Percentiles rank a stretch among this genome's conserved stretches.
These are phyloP conservation scores for Rosa lucieae DNA, from an alignment of 306 rosid species.

Conservation along the genomic window DNA sequence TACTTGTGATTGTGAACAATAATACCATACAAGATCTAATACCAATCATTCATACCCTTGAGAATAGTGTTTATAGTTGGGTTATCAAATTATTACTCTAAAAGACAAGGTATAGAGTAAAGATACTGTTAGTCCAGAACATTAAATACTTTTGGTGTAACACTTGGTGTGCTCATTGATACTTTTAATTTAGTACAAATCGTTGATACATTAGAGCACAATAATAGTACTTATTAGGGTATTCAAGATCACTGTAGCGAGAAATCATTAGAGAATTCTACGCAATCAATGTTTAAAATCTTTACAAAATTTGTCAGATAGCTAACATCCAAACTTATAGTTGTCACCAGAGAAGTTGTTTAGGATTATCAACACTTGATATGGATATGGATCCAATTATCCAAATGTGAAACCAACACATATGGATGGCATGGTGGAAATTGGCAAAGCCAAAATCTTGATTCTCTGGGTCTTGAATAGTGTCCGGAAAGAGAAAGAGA, in stretches of 20 bases:
- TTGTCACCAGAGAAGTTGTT: neutral
- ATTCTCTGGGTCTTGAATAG: conserved; percentile 1
- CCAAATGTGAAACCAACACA: neutral
- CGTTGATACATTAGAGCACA: neutral
- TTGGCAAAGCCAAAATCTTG: conserved; percentile 15
- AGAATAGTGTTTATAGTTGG: neutral
- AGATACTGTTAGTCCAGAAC: neutral
- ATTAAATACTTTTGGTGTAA: neutral
- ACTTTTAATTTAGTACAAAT: neutral
- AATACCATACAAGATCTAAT: neutral
- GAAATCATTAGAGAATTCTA: neutral
- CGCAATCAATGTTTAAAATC: too few species aligned
- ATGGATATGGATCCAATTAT: neutral
- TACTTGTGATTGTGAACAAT: neutral
- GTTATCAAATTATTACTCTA: neutral
- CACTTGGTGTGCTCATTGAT: neutral
- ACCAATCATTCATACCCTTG: neutral
- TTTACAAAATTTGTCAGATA: neutral
- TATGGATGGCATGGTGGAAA: neutral
- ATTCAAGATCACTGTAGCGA: neutral
- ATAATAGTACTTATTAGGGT: neutral
- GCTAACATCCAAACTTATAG: neutral
- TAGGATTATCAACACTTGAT: neutral
- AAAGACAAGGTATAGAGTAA: neutral
- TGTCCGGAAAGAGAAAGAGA: neutral